These are phyloP conservation scores for Hibiscus tridactylites DNA, from an alignment of 345 rosid genomes.

Conservation along the genomic window DNA sequence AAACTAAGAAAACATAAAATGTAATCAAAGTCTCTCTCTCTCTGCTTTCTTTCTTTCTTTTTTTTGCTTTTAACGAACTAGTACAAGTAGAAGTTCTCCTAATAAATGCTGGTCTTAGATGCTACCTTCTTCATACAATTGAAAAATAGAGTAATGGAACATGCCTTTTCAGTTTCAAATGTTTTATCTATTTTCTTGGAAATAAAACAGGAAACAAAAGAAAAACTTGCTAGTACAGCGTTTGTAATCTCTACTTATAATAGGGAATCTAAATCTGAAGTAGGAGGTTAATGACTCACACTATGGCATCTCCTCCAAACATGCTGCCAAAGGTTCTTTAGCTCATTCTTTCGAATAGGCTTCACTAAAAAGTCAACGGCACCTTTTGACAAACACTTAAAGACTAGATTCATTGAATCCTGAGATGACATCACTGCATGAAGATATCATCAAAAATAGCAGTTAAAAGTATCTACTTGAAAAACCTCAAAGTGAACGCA, in stretches of 20 bases:
- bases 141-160: neutral
- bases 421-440: constrained; percentile 61
- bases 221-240: neutral
- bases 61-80: neutral
- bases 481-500: neutral
- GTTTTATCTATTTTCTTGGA: neutral
- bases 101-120: neutral
- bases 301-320: constrained; percentile 38
- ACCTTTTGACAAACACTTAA: constrained; percentile 52
- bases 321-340: constrained; percentile 8
- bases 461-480: constrained; percentile 16
- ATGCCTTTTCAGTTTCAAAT: neutral
- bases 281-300: constrained; percentile 27
- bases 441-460: constrained; percentile 20
- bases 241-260: neutral
- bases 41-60: neutral
- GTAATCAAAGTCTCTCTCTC: neutral
- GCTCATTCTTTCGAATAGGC: constrained; percentile 6
- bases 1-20: constrained; percentile 1
- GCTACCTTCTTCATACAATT: neutral
- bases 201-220: neutral
- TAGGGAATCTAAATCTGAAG: constrained; percentile 9
- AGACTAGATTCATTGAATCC: constrained; percentile 45
- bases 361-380: constrained; percentile 37
- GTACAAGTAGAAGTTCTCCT: constrained; percentile 1